phyloP scores from a whole-genome alignment of 371 early-diverging fungal genomes.

The Lichtheimia corymbifera region DNA sequence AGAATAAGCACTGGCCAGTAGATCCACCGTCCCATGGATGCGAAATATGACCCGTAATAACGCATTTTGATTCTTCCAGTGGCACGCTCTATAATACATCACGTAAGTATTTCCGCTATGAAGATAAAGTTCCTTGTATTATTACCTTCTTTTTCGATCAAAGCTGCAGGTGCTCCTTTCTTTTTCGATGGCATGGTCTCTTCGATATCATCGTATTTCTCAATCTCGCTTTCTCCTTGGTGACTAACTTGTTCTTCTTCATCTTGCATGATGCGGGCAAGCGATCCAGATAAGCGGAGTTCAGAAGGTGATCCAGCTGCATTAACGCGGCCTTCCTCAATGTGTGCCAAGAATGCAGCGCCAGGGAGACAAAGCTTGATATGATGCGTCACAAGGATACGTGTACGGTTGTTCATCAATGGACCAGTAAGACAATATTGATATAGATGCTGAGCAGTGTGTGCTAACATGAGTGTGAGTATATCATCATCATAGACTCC shows the following conservation, averaged over 20 bases:
- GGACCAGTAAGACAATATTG: slow-evolving; percentile 67
- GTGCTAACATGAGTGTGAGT: slow-evolving; percentile 36
- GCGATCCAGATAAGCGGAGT: slow-evolving; percentile 36
- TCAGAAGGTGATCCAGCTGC: slow-evolving; percentile 43
- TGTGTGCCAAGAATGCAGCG: slow-evolving; percentile 62
- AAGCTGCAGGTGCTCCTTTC: neutral
- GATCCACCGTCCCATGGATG: slow-evolving; percentile 46
- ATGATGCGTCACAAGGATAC: slow-evolving; percentile 88
- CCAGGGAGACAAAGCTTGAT: slow-evolving; percentile 73
- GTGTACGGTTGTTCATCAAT: slow-evolving; percentile 75
- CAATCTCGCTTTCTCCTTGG: neutral
- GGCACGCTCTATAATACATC: slow-evolving; percentile 32
- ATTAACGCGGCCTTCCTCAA: slow-evolving; percentile 56
- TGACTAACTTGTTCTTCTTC: slow-evolving; percentile 38
- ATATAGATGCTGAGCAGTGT: slow-evolving; percentile 85
- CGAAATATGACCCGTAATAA: slow-evolving; percentile 48
- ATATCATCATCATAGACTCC: too few species aligned
- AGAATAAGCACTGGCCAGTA: slow-evolving; percentile 48
- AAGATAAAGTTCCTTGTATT: neutral
- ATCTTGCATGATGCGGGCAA: slow-evolving; percentile 33
- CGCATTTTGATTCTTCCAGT: slow-evolving; percentile 53
- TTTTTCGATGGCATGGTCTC: neutral
- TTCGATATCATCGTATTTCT: slow-evolving; percentile 18
- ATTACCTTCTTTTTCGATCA: slow-evolving; percentile 40
- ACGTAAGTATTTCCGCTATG: neutral